Evolutionary conservation across 1,139 yeast species (phyloP).

Genomic region (Lodderomyces oxycetoniae): DNA sequence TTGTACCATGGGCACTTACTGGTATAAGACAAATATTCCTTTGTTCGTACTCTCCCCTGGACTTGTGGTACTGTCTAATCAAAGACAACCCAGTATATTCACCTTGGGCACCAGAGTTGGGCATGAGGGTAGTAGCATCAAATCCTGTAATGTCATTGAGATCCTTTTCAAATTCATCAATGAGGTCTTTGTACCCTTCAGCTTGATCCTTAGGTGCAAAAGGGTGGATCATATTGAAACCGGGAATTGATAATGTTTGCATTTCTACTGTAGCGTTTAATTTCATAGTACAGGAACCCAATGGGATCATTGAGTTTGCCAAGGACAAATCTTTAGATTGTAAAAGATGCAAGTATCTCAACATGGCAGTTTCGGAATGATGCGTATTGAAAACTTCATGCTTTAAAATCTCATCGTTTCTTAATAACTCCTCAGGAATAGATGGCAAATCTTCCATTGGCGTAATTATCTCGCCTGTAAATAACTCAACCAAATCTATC

Average conservation of each 20-base stretch:
- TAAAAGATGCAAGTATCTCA: conserved; percentile 79
- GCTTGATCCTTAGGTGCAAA: conserved; percentile 89
- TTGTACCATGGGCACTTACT: conserved; percentile 96
- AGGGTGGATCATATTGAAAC: conserved; percentile 83
- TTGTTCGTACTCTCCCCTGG: conserved; percentile 59
- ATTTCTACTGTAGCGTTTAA: conserved; percentile 91
- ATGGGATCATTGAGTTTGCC: conserved; percentile 94
- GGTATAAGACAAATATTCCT: conserved; percentile 92
- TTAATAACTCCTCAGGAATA: conserved; percentile 49
- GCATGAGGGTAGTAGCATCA: conserved; percentile 86
- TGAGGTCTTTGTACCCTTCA: conserved; percentile 70
- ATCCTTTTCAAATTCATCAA: conserved; percentile 75
- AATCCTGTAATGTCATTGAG: conserved; percentile 94
- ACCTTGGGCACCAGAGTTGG: conserved; percentile 98
- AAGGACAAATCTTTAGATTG: conserved; percentile 88
- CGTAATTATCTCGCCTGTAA: conserved; percentile 36
- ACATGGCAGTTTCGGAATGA: conserved; percentile 92
- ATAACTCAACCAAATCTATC: conserved; percentile 50
- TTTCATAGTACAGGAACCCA: conserved; percentile 98
- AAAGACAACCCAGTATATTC: conserved; percentile 93
- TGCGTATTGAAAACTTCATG: conserved; percentile 80
- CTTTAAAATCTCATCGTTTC: conserved; percentile 61
- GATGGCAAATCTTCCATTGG: conserved; percentile 39
- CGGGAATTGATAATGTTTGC: conserved; percentile 94
- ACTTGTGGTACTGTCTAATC: conserved; percentile 70